Evolutionary conservation across 2,329 filamentous ascomycete species (phyloP).

Genomic region (Bipolaris zeicola): DNA sequence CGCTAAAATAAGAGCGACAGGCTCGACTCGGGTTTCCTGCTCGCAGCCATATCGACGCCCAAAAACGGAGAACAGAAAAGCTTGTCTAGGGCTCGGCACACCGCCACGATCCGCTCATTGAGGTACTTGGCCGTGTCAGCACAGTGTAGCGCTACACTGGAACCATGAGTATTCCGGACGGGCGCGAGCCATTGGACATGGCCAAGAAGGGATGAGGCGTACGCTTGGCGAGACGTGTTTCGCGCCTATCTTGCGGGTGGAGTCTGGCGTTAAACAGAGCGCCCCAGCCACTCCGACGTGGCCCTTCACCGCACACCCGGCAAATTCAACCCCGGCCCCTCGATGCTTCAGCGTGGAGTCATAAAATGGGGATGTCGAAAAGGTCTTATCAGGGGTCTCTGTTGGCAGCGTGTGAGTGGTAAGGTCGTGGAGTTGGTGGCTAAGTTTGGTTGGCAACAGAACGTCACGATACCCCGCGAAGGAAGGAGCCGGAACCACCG

Average conservation of each 20-base stretch:
- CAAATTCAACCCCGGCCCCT: not conserved
- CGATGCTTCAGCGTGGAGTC: not conserved
- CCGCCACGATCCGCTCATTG: slow-evolving; percentile 16
- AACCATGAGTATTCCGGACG: slow-evolving; percentile 10
- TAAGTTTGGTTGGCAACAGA: slow-evolving; percentile 1
- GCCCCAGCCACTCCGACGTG: slow-evolving; percentile 14
- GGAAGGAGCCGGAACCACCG: slow-evolving; percentile 5
- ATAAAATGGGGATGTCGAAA: not conserved
- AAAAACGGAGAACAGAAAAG: slow-evolving; percentile 14
- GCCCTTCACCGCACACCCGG: slow-evolving; percentile 2
- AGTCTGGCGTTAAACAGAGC: slow-evolving; percentile 9
- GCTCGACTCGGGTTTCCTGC: slow-evolving; percentile 13
- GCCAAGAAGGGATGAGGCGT: slow-evolving; percentile 7
- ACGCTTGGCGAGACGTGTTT: slow-evolving; percentile 3
- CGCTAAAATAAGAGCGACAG: slow-evolving; percentile 21
- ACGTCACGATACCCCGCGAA: slow-evolving; percentile 14
- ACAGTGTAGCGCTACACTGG: slow-evolving; percentile 11
- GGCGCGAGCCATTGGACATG: slow-evolving; percentile 13
- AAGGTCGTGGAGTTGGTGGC: not conserved
- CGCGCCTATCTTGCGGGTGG: slow-evolving; percentile 3
- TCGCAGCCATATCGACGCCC: slow-evolving; percentile 10
- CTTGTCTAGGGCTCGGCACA: slow-evolving; percentile 18
- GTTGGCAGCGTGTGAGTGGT: not conserved
- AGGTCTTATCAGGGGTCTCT: not conserved
- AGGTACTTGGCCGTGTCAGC: slow-evolving; percentile 7